Conservation (phyloP, 305 asterid genomes). For the Fraxinus greggii region DNA sequence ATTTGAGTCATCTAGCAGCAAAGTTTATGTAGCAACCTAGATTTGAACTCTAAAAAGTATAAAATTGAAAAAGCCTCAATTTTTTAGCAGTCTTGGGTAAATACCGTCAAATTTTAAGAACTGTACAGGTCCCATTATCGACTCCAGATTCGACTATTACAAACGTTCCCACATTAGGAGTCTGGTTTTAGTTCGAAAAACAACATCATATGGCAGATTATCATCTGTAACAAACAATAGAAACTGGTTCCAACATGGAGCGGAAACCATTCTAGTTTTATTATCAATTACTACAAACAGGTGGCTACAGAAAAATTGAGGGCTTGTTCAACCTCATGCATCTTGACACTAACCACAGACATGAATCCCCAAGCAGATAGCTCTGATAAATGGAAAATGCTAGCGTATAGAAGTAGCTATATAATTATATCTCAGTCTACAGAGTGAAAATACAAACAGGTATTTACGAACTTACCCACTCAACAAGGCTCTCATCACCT, state of each 20-base stretch:
- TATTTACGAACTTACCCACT: constrained; percentile 62
- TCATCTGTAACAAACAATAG: neutral
- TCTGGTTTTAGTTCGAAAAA: neutral
- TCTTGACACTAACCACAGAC: constrained; percentile 6
- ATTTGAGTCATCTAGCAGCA: neutral
- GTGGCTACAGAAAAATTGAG: neutral
- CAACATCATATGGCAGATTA: neutral
- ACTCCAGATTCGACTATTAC: neutral
- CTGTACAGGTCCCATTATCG: neutral
- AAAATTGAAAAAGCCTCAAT: neutral
- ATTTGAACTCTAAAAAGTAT: neutral
- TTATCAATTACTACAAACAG: constrained; percentile 11
- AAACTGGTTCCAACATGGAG: neutral
- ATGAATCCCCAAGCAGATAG: constrained; percentile 14
- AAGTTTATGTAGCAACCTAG: neutral
- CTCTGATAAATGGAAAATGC: constrained; percentile 1
- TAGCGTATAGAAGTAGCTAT: neutral
- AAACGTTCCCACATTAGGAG: neutral
- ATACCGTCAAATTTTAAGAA: neutral
- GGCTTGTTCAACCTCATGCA: constrained; percentile 10
- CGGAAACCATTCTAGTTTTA: neutral
- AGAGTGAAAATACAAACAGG: neutral
- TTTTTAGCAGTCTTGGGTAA: neutral
- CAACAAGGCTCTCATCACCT: constrained; percentile 84
- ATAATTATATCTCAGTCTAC: neutral